Base-by-base conservation (phyloP, 2,329 filamentous ascomycete species). In the Whalleya microplaca region DNA sequence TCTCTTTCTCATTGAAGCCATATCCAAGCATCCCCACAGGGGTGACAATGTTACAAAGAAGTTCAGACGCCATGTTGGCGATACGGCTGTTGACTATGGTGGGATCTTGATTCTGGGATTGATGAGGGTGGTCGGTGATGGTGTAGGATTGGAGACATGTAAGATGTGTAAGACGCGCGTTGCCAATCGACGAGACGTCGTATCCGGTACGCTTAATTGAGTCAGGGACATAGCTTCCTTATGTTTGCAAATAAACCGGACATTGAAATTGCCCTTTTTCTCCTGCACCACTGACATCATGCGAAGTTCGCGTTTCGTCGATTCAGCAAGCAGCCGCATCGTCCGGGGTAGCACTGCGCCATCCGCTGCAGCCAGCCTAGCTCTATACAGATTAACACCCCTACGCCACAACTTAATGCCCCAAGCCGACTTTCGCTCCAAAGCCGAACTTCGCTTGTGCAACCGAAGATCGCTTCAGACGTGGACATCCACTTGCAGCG, bases 11-110 rank as follows among this genome's bases (percentile, higher is more conserved):
- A 48, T 76, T 66, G 45, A 80, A 76, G 21, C 80, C 79, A 55
- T 80, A 82, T 4, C 80, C 79, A 7, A 82, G 65, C 76, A 80
- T 81, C 27, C 76, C 79, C 14, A 79, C 74, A 0, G 79, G 78
- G 0, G 79, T 77, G 2, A 80, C 61, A 43, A 81, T 78, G 9
- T 74, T 68, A 57, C 75, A 76, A 20, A 75, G 45, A 3, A 66
- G 65, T 6, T 27, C 48, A 53, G 21, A 41, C 41, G 3, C 54
- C 50, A 21, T 40, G 52, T 41, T 45, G 50, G 21, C 14, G 48
- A 27, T 21, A 10, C 45, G 37, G 21, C 46, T 51, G 21, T 10
- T 37, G n/a, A 37, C 52, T 42, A 40, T 21, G 10, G 27, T 45
- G n/a, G n/a, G n/a, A n/a, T 43, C 54, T 54, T 57, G 60, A 61